phyloP scores from a whole-genome alignment of 495 filamentous ascomycete genomes.

The Podospora tetraspora region DNA sequence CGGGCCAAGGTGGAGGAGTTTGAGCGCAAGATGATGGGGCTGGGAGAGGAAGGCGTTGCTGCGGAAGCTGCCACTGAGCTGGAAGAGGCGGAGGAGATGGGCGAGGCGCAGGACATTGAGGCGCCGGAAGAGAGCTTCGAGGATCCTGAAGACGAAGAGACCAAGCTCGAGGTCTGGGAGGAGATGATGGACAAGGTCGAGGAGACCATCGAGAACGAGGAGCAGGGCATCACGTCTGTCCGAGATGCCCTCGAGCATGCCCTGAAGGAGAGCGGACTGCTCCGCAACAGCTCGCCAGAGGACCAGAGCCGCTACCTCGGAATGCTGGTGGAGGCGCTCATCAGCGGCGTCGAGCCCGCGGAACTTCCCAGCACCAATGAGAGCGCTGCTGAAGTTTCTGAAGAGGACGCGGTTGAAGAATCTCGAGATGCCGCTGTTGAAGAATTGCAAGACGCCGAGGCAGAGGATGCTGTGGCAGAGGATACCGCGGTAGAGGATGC shows the following conservation, averaged over 20 bases:
- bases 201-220: slow-evolving; percentile 50
- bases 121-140: neutral
- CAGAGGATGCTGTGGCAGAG: neutral
- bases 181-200: slow-evolving; percentile 50
- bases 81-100: slow-evolving; percentile 20
- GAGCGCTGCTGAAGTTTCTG: neutral
- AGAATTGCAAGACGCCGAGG: neutral
- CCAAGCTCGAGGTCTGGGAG: slow-evolving; percentile 42
- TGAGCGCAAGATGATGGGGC: slow-evolving; percentile 56
- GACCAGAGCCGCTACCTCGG: slow-evolving; percentile 37
- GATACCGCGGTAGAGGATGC: neutral
- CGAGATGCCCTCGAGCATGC: slow-evolving; percentile 42
- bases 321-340: slow-evolving; percentile 38
- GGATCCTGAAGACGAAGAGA: slow-evolving; percentile 8
- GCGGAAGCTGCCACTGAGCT: slow-evolving; percentile 16
- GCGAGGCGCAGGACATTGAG: slow-evolving; percentile 19
- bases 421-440: neutral
- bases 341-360: slow-evolving; percentile 8
- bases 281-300: slow-evolving; percentile 29
- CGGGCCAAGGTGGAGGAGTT: slow-evolving; percentile 59
- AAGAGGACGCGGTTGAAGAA: neutral
- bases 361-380: slow-evolving; percentile 1
- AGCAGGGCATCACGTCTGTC: slow-evolving; percentile 39
- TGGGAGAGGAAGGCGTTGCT: slow-evolving; percentile 9
- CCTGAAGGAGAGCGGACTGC: slow-evolving; percentile 39